These are phyloP conservation scores for Aspergillus calidoustus DNA, from an alignment of 2,329 filamentous ascomycete species.

Conservation along the genomic window DNA sequence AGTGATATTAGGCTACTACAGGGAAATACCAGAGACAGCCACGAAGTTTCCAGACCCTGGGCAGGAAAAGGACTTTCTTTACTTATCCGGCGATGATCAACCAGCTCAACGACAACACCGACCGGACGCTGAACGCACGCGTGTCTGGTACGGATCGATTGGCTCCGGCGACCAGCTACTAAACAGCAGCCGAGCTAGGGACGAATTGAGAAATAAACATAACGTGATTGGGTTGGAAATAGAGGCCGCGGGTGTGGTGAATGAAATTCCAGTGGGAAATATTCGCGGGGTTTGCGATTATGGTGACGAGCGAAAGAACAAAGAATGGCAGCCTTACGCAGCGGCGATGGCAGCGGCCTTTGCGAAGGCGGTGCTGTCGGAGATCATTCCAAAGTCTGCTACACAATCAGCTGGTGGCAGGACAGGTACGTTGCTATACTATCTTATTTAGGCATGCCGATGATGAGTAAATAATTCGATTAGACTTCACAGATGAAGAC, in stretches of 20 bases:
- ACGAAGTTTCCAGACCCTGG: constrained; percentile 10
- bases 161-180: constrained; percentile 11
- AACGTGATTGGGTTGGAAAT: constrained; percentile 7
- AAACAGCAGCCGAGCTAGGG: constrained; percentile 2
- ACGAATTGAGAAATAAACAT: constrained; percentile 5
- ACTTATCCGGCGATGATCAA: constrained; percentile 1
- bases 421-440: too few relatives aligned
- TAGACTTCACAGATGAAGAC: constrained; percentile 4
- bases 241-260: constrained; percentile 3
- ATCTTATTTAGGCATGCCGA: too few relatives aligned
- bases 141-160: constrained; percentile 11
- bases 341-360: background rate
- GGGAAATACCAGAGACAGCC: background rate
- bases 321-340: constrained; percentile 1
- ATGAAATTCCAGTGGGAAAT: constrained; percentile 12
- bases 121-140: constrained; percentile 5
- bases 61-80: constrained; percentile 4
- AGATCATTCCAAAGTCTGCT: background rate
- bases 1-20: background rate
- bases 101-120: background rate
- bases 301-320: constrained; percentile 3
- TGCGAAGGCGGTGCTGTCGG: background rate
- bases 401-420: too few relatives aligned
- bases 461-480: too few relatives aligned
- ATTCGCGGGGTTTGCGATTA: constrained; percentile 12